These are phyloP conservation scores for Hyphopichia fennica DNA, from an alignment of 1,139 yeast genomes.

Conservation along the genomic window DNA sequence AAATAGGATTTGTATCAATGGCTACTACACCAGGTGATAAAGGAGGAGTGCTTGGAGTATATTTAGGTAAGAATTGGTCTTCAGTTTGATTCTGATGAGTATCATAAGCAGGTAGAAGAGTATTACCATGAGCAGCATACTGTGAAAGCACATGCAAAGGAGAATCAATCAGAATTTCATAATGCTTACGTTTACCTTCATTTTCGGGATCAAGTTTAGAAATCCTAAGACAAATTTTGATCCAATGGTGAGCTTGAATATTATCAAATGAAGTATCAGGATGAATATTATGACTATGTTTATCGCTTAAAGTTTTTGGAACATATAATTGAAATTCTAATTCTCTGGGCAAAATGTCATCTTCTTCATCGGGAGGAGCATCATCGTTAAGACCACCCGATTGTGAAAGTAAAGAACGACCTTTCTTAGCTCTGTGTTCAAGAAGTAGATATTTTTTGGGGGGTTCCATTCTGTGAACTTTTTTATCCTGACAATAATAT, in stretches of 20 bases:
- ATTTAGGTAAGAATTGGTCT: conserved; percentile 16
- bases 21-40: conserved; percentile 58
- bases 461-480: conserved; percentile 92
- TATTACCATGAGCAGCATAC: conserved; percentile 70
- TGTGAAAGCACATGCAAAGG: conserved; percentile 77
- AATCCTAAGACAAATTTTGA: conserved; percentile 78
- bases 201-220: conserved; percentile 62
- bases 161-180: conserved; percentile 88
- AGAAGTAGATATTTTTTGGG: conserved; percentile 72
- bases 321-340: conserved; percentile 81
- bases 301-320: conserved; percentile 60
- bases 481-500: conserved; percentile 80
- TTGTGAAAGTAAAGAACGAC: conserved; percentile 37
- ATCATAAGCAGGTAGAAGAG: conserved; percentile 60
- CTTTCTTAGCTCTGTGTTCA: conserved; percentile 72
- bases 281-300: conserved; percentile 50
- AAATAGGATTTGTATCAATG: conserved; percentile 23
- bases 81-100: conserved; percentile 10
- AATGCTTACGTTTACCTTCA: conserved; percentile 71
- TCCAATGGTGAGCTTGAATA: conserved; percentile 91
- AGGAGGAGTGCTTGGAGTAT: conserved; percentile 32
- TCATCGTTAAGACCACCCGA: conserved; percentile 18
- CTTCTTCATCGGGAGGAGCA: conserved; percentile 34
- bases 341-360: conserved; percentile 55
- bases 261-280: conserved; percentile 80